Evolutionary conservation across 2,329 filamentous ascomycete species (phyloP), one percentile per base, ranked within the genome.

Genomic region (Calonectria henricotiae): DNA sequence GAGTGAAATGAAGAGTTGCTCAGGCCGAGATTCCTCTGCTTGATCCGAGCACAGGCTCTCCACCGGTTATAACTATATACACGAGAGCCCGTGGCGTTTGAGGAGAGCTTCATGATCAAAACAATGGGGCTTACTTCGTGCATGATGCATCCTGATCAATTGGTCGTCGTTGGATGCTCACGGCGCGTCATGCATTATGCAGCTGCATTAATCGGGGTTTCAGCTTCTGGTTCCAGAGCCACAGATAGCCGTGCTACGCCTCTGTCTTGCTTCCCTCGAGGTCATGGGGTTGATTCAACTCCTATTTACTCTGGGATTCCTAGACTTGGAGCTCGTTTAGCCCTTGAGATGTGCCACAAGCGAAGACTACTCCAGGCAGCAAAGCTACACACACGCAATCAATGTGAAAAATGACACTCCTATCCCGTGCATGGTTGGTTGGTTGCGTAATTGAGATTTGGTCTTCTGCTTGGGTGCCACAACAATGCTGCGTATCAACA

Each of bases 71-170:
- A 46, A 25, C 30, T 39, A 43, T 51, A 37, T 39, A 63, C 41
- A 32, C 23, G 15, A 37, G 20, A 25, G 49, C 11, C 20, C 15
- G 61, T 63, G 61, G 44, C 61, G 44, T 27, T 25, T 44, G 11
- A 27, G 41, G 60, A 55, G 30, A 63, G 61, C 44, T 49, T 49
- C 32, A 37, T 51, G 30, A 51, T n/a, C 43, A 63, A 63, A 49
- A 47, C 43, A 63, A 63, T 37, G 32, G 44, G 61, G 61, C 61
- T 63, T 35, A 51, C 37, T 46, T 15, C 30, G n/a, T 63, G 61
- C 61, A 63, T 63, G 43, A 63, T 63, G 61, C 61, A 63, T 11
- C 44, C n/a, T 11, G 43, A 63, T 39, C 61, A 49, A 63, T 63
- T 47, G 61, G 58, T 46, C 25, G 23, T 27, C 15, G 27, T 20